Evolutionary conservation across 169 alveolate genomes (phyloP), one percentile per base, ranked within the genome.

Genomic region (Amoebophrya sp.): DNA sequence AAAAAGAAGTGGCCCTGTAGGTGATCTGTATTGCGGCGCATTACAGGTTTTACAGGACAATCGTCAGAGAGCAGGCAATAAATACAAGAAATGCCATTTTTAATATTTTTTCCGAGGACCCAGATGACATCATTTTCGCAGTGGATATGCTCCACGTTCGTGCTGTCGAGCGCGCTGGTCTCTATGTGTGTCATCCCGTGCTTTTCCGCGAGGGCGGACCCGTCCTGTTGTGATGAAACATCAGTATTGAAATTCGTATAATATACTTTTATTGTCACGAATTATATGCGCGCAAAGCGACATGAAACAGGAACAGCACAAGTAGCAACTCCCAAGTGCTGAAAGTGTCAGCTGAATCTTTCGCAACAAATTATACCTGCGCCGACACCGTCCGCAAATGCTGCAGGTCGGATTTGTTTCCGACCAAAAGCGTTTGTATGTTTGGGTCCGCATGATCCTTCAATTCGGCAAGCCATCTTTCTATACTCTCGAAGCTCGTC

Each of bases 381-480:
- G 83, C 53, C 83, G 83, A 95, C 92, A 93, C 95, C 94, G 47
- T 94, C 96, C 98, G 95, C 77, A 93, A 94, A 66, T 95, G 96
- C 88, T 94, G 93, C 77, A 98, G 96, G 94, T 99, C 99, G 77
- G 97, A 95, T 95, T 99, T 99, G 95, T 99, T 99, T 23, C 99
- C 99, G 83, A 98, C 99, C 77, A 99, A 95, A 94, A 97, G 96
- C 88, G 98, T 97, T 47, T 98, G 98, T 77, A 98, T 97, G 93
- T 98, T 97, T 32, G 97, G 95, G 92, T 98, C 99, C 0, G 99
- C 99, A 94, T 98, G 97, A 91, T 98, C 99, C 94, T 98, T 96
- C 41, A 99, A 94, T 94, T 99, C 99, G 92, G 97, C 95, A 89
- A 98, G 95, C 99, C 99, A 99, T 92, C 98, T 95, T 77, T 97